phyloP scores from a whole-genome alignment of 2,329 filamentous ascomycete genomes.

The Hawksworthiomyces lignivorus region DNA sequence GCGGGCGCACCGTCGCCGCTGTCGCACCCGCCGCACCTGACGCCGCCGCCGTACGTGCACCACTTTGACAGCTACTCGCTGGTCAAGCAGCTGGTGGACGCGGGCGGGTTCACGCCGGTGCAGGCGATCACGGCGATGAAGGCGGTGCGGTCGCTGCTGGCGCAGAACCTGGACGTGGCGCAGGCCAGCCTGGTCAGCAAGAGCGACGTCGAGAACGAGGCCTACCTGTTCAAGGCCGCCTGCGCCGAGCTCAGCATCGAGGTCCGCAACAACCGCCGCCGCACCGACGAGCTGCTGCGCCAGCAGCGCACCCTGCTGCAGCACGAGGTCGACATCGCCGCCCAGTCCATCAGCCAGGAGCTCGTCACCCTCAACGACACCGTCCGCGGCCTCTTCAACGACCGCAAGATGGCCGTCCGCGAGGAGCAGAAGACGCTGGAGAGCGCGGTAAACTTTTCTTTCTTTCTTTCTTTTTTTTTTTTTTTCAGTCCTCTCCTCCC shows the following conservation, averaged over 20 bases:
- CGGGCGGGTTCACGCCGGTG: slow-evolving; percentile 60
- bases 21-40: slow-evolving; percentile 54
- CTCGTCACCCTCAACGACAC: slow-evolving; percentile 75
- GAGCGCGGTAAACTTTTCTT: slow-evolving; percentile 53
- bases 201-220: slow-evolving; percentile 88
- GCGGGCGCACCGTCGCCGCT: slow-evolving; percentile 26
- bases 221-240: slow-evolving; percentile 87
- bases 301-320: slow-evolving; percentile 79
- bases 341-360: slow-evolving; percentile 79
- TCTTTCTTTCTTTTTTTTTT: not conserved
- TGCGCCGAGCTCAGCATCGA: slow-evolving; percentile 88
- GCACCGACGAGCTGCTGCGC: slow-evolving; percentile 72
- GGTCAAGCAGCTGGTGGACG: slow-evolving; percentile 64
- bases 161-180: slow-evolving; percentile 73
- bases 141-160: slow-evolving; percentile 69
- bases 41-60: slow-evolving; percentile 76
- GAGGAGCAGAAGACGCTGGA: slow-evolving; percentile 83
- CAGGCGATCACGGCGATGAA: slow-evolving; percentile 91
- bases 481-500: not conserved
- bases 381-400: slow-evolving; percentile 92
- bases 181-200: slow-evolving; percentile 77
- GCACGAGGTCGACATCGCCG: slow-evolving; percentile 90
- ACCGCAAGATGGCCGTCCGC: slow-evolving; percentile 84
- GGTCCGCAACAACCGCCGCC: slow-evolving; percentile 67
- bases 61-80: slow-evolving; percentile 94